phyloP scores from a whole-genome alignment of 1,284 basidiomycete species.

The Fistulina hepatica region DNA sequence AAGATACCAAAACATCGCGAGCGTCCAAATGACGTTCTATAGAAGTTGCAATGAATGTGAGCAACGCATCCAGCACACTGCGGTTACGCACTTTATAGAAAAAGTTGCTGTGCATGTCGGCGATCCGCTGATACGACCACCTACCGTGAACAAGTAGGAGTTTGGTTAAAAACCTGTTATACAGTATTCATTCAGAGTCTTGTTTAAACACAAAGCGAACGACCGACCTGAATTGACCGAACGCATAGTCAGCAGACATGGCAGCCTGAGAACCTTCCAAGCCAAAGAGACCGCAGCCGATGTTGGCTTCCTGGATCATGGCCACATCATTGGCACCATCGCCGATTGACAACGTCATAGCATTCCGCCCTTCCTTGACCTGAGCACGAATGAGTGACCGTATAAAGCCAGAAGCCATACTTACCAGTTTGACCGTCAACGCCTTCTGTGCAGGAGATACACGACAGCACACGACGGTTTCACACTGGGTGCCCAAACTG shows the following conservation, averaged over 20 bases:
- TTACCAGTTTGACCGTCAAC: conserved; percentile 82
- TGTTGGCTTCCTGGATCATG: conserved; percentile 98
- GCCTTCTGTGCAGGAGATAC: conserved; percentile 97
- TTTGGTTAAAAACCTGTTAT: conserved; percentile 86
- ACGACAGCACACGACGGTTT: conserved; percentile 95
- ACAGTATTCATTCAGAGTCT: no score
- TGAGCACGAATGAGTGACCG: conserved; percentile 20
- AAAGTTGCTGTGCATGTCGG: conserved; percentile 97
- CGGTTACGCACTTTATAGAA: conserved; percentile 82
- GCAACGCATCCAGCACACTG: background rate
- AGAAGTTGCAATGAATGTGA: conserved; percentile 7
- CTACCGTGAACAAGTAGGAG: conserved; percentile 90
- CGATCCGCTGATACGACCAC: conserved; percentile 93
- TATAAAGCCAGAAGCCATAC: conserved; percentile 18
- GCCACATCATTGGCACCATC: conserved; percentile 95
- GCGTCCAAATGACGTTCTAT: conserved; percentile 84
- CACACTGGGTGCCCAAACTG: conserved; percentile 88
- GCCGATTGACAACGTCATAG: conserved; percentile 95
- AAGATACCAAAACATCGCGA: conserved; percentile 91
- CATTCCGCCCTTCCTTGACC: conserved; percentile 92
- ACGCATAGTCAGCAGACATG: conserved; percentile 98
- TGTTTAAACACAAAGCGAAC: no score
- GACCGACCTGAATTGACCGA: conserved; percentile 97
- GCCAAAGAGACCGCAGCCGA: conserved; percentile 90
- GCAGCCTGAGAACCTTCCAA: conserved; percentile 96